Evolutionary conservation across 257 asterid genomes (phyloP).

Genomic region (Avicennia marina): DNA sequence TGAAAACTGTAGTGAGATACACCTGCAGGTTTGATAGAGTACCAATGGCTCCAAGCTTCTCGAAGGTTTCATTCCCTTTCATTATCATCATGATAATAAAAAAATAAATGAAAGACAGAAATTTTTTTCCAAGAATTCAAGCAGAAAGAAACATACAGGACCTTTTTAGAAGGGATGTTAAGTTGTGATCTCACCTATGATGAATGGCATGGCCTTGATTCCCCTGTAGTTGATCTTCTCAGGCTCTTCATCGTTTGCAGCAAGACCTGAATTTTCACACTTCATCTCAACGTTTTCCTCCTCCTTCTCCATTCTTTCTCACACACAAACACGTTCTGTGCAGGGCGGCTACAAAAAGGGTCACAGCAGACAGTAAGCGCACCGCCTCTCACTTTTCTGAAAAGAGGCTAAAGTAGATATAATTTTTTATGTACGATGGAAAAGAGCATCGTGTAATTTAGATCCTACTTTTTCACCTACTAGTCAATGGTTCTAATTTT

Average conservation of each 20-base stretch:
- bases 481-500: background rate
- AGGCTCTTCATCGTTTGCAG: conserved; percentile 9
- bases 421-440: too few species aligned
- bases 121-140: background rate
- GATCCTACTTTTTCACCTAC: background rate
- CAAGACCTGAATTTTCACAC: background rate
- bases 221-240: conserved; percentile 33
- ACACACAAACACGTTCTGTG: background rate
- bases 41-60: conserved; percentile 79
- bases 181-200: conserved; percentile 22
- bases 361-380: too few species aligned
- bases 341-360: conserved; percentile 7
- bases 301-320: conserved; percentile 22
- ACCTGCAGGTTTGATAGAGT: conserved; percentile 54
- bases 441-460: background rate
- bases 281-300: conserved; percentile 18
- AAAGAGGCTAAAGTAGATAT: too few species aligned
- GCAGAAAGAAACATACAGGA: background rate
- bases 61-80: conserved; percentile 73
- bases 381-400: too few species aligned
- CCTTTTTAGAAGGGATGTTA: too few species aligned
- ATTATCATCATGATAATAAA: background rate
- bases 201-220: conserved; percentile 39
- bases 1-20: conserved; percentile 64
- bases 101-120: background rate